phyloP scores from a whole-genome alignment of 148 eudicot genomes.

The Euryodendron excelsum region DNA sequence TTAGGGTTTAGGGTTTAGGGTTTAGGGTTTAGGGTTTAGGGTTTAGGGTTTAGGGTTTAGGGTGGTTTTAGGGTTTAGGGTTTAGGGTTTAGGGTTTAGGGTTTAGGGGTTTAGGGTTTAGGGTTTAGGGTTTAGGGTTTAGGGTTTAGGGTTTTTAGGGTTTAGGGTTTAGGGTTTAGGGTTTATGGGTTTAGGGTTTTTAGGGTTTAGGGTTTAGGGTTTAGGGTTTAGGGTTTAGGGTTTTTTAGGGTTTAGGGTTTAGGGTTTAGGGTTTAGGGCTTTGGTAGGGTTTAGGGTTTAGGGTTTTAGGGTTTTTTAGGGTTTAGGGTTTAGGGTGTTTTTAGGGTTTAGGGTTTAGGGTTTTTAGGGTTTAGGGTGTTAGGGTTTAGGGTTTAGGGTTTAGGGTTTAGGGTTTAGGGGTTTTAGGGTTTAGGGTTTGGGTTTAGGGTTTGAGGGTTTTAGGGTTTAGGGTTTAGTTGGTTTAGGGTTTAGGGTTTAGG shows the following conservation, averaged over 20 bases:
- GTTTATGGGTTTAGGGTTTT: constrained; percentile 12
- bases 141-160: constrained; percentile 11
- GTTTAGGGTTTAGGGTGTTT: neutral
- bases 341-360: constrained; percentile 7
- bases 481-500: constrained; percentile 14
- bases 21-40: constrained; percentile 10
- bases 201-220: constrained; percentile 16
- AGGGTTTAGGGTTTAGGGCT: constrained; percentile 2
- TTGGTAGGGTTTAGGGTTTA: constrained; percentile 6
- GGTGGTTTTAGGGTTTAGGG: constrained; percentile 12
- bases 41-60: constrained; percentile 15
- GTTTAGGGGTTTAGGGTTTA: neutral
- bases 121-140: neutral
- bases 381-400: constrained; percentile 1
- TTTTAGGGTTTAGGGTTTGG: neutral
- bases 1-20: constrained; percentile 11
- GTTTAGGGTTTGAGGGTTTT: neutral
- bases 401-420: neutral
- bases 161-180: constrained; percentile 13
- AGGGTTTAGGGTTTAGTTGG: constrained; percentile 16
- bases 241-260: constrained; percentile 6
- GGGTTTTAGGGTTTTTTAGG: neutral
- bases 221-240: constrained; percentile 10
- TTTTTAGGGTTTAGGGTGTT: constrained; percentile 8
- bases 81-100: constrained; percentile 9